A percentile compares a stretch with the other conserved stretches of the same genome.
phyloP scores from a whole-genome alignment of 2,329 filamentous ascomycete genomes.

The Tolypocladium tropicale region DNA sequence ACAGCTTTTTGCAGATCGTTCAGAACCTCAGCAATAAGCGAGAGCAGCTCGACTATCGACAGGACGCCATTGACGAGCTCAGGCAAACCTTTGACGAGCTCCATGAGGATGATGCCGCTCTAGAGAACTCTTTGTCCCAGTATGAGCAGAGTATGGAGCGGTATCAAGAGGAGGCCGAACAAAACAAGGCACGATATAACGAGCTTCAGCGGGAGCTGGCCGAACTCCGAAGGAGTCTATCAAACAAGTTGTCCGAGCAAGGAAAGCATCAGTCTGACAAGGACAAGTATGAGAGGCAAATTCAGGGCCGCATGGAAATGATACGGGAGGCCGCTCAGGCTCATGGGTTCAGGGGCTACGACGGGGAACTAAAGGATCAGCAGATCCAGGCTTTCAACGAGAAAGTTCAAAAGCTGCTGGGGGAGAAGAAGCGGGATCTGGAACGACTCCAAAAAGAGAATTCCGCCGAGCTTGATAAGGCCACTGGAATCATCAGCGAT shows the following conservation, averaged over 20 bases:
- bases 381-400: conserved; percentile 70
- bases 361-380: conserved; percentile 63
- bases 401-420: conserved; percentile 61
- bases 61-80: conserved; percentile 61
- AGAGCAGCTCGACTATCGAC: conserved; percentile 60
- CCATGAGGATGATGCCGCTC: conserved; percentile 64
- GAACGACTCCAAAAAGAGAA: conserved; percentile 66
- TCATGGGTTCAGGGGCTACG: conserved; percentile 77
- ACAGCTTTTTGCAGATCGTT: conserved; percentile 64
- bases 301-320: conserved; percentile 59
- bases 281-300: conserved; percentile 73
- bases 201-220: conserved; percentile 46
- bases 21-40: conserved; percentile 67
- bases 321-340: conserved; percentile 67
- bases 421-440: conserved; percentile 69
- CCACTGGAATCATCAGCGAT: conserved; percentile 60
- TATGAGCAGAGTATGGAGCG: conserved; percentile 66
- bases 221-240: conserved; percentile 33
- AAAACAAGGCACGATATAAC: conserved; percentile 53
- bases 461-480: conserved; percentile 60
- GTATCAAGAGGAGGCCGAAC: conserved; percentile 52
- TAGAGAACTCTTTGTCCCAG: conserved; percentile 61
- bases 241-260: conserved; percentile 49
- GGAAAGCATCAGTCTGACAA: conserved; percentile 81
- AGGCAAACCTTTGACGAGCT: conserved; percentile 66